These are phyloP conservation scores for Fimicolochytrium jonesii DNA, from an alignment of 192 early-diverging fungal genomes.

Conservation along the genomic window DNA sequence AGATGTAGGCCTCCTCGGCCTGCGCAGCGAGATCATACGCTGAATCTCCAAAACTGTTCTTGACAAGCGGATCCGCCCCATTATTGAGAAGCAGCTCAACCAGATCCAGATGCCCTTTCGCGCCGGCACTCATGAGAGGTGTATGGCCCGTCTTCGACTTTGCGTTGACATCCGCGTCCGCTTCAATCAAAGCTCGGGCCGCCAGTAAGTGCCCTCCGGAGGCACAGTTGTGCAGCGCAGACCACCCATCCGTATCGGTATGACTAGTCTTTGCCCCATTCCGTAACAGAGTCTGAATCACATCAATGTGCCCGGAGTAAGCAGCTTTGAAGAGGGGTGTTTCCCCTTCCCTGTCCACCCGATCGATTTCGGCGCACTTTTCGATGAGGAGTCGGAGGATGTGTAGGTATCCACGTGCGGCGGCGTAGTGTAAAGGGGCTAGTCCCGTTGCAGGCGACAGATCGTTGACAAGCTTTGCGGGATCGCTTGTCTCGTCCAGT, in stretches of 20 bases:
- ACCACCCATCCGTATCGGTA: constrained; percentile 74
- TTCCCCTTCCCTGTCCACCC: constrained; percentile 66
- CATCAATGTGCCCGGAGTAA: constrained; percentile 55
- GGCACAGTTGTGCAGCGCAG: constrained; percentile 75
- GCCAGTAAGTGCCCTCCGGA: constrained; percentile 56
- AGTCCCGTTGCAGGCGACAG: constrained; percentile 9
- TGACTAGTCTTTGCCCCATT: constrained; percentile 59
- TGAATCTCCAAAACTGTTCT: constrained; percentile 63
- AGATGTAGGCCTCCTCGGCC: constrained; percentile 59
- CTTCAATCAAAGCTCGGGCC: constrained; percentile 56
- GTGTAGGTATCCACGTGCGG: constrained; percentile 14
- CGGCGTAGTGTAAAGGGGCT: constrained; percentile 9
- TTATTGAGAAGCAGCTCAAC: constrained; percentile 60
- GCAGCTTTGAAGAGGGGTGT: constrained; percentile 72
- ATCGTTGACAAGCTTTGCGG: neutral
- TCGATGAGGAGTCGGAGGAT: constrained; percentile 56
- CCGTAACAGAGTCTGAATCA: constrained; percentile 56
- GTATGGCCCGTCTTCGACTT: constrained; percentile 63
- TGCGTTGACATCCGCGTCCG: constrained; percentile 56
- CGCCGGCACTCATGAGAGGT: constrained; percentile 41
- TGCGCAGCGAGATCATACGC: constrained; percentile 77
- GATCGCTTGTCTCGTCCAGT: neutral
- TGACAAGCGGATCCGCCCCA: constrained; percentile 57
- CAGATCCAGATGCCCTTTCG: constrained; percentile 63
- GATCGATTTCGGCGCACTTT: constrained; percentile 54